Percentiles rank a stretch among this genome's conserved stretches.
Evolutionary conservation across 2,329 filamentous ascomycete species (phyloP).

Genomic region (Cucurbitaria berberidis): DNA sequence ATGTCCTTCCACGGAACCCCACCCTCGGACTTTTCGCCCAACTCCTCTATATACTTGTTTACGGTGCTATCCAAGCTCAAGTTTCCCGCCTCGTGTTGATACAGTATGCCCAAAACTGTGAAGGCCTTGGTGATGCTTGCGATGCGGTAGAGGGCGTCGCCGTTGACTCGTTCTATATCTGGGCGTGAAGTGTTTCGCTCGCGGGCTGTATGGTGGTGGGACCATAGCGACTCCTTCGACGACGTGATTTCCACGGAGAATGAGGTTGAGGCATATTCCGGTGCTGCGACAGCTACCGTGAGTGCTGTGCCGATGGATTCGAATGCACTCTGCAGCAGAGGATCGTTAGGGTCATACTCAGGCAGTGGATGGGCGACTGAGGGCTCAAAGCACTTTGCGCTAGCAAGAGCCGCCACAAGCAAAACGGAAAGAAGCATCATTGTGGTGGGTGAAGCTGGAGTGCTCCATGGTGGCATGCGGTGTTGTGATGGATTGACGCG

Average conservation of each 20-base stretch:
- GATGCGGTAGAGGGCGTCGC: slow-evolving; percentile 51
- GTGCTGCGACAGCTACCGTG: slow-evolving; percentile 27
- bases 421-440: slow-evolving; percentile 19
- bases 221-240: slow-evolving; percentile 47
- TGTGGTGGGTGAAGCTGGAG: slow-evolving; percentile 7
- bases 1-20: slow-evolving; percentile 51
- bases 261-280: slow-evolving; percentile 44
- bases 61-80: slow-evolving; percentile 45
- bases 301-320: slow-evolving; percentile 35
- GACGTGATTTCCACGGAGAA: slow-evolving; percentile 53
- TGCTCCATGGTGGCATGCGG: slow-evolving; percentile 4
- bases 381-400: slow-evolving; percentile 45
- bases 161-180: slow-evolving; percentile 45
- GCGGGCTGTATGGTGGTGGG: slow-evolving; percentile 47
- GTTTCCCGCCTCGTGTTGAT: slow-evolving; percentile 43
- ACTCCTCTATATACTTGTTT: slow-evolving; percentile 40
- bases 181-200: slow-evolving; percentile 46
- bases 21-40: slow-evolving; percentile 36
- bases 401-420: slow-evolving; percentile 14
- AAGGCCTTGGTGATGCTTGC: slow-evolving; percentile 48
- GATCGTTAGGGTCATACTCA: slow-evolving; percentile 33
- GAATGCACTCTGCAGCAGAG: slow-evolving; percentile 40
- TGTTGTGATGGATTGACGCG: not conserved
- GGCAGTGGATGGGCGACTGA: slow-evolving; percentile 49
- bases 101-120: slow-evolving; percentile 41